Percentiles rank a stretch among this genome's conserved stretches.
Evolutionary conservation across 495 filamentous ascomycete species (phyloP).

Genomic region (Penicilliopsis zonata): DNA sequence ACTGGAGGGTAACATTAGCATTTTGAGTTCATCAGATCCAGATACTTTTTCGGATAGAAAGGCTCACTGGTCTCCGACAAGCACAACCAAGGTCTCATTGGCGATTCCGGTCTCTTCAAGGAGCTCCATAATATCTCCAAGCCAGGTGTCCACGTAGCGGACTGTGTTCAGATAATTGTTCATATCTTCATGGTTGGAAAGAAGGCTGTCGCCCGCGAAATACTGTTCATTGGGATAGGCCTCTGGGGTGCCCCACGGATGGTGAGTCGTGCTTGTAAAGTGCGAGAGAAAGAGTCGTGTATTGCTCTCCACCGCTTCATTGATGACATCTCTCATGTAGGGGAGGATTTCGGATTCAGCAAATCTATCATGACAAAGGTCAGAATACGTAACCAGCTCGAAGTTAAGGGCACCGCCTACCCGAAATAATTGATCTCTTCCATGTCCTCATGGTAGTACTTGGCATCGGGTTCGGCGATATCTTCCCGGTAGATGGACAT

Average conservation of each 20-base stretch:
- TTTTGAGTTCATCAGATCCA: background rate
- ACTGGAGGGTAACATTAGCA: constrained; percentile 1
- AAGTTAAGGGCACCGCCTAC: constrained; percentile 3
- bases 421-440: constrained; percentile 31
- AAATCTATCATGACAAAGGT: constrained; percentile 4
- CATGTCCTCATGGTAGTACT: constrained; percentile 16
- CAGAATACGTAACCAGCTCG: background rate
- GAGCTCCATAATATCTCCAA: constrained; percentile 21
- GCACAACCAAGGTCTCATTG: constrained; percentile 30
- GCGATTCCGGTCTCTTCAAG: constrained; percentile 28
- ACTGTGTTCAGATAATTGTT: constrained; percentile 31
- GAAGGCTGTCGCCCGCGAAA: constrained; percentile 8
- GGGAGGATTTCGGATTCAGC: constrained; percentile 9
- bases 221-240: constrained; percentile 16
- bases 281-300: constrained; percentile 27
- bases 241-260: constrained; percentile 23
- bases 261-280: constrained; percentile 28
- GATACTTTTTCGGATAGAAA: background rate
- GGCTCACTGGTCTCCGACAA: constrained; percentile 34
- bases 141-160: constrained; percentile 29
- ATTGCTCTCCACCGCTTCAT: constrained; percentile 13
- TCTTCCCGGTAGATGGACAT: constrained; percentile 16
- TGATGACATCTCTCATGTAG: constrained; percentile 18
- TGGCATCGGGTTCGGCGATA: constrained; percentile 11
- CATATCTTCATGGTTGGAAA: constrained; percentile 12